Evolutionary conservation across 257 asterid genomes (phyloP), one percentile per base, ranked within the genome.

Genomic region (Linderniella brevidens): DNA sequence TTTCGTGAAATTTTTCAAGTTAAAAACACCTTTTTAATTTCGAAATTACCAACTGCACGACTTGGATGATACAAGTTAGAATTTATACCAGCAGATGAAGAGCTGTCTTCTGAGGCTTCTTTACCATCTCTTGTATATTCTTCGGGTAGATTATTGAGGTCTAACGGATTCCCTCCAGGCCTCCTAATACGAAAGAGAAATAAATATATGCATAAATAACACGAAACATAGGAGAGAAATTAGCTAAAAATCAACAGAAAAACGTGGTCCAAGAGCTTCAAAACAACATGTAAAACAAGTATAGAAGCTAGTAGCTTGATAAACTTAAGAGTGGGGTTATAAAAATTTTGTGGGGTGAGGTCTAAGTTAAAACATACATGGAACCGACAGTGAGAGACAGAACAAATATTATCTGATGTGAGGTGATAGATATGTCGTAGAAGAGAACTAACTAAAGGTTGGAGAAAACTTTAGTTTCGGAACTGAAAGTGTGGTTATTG

Each of bases 71-170:
- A 25, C 32, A 25, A 25, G 32, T 25, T 10, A 19, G 19, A 47
- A 1, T 5, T 6, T 42, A 10, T 87, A 83, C 93, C 86, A 38
- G 88, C 74, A 70, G 73, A 73, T 38, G 94, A 84, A 67, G 94
- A 80, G 64, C 58, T 76, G 79, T 77, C 86, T n/a, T 76, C 93
- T 49, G 67, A 61, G 52, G 48, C 46, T 58, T 75, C 71, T 68
- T 71, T 76, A 35, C 67, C 79, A 58, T 74, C 92, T 70, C 73
- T 73, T 16, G 60, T 56, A 67, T 69, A 76, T 56, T 84, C 98
- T 70, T 74, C 98, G 17, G 98, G 98, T 61, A 88, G 76, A 76
- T 80, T 84, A 73, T 88, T 88, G 68, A 88, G 98, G 68, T 88
- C 98, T 66, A 88, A 67, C 4, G 86, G 86, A 40, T 72, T 84